Conservation (phyloP, 805 yeast species). For the Hanseniaspora meyeri region DNA sequence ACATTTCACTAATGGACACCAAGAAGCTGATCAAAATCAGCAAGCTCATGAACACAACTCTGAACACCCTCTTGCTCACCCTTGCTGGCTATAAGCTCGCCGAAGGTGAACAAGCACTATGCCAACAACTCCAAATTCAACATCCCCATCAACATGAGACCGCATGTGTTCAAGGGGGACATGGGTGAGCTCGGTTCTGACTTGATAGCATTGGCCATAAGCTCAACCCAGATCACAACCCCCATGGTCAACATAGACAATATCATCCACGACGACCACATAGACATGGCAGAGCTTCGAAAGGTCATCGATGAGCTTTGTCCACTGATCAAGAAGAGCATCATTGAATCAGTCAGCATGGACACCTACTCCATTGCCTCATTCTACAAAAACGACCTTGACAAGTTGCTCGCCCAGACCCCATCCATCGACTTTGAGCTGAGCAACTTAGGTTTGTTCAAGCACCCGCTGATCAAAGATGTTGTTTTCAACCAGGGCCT, state of each 20-base stretch:
- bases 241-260: not conserved
- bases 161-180: not conserved
- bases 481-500: constrained; percentile 9
- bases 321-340: not conserved
- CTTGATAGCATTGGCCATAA: constrained; percentile 2
- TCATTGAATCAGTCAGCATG: not conserved
- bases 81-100: not conserved
- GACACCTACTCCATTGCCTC: constrained; percentile 5
- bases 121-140: constrained; percentile 1
- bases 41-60: not conserved
- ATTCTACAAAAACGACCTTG: not conserved
- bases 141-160: constrained; percentile 8
- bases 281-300: not conserved
- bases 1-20: not conserved
- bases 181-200: not conserved
- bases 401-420: not conserved
- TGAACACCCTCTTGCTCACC: not conserved
- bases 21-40: not conserved
- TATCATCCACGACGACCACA: not conserved
- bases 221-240: constrained; percentile 1
- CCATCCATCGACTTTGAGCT: constrained; percentile 1
- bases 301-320: not conserved
- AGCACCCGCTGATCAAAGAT: not conserved
- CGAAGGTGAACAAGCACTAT: not conserved
- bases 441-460: constrained; percentile 6